Evolutionary conservation across 805 yeast genomes (phyloP).

Genomic region (Candida nonsorbophila): DNA sequence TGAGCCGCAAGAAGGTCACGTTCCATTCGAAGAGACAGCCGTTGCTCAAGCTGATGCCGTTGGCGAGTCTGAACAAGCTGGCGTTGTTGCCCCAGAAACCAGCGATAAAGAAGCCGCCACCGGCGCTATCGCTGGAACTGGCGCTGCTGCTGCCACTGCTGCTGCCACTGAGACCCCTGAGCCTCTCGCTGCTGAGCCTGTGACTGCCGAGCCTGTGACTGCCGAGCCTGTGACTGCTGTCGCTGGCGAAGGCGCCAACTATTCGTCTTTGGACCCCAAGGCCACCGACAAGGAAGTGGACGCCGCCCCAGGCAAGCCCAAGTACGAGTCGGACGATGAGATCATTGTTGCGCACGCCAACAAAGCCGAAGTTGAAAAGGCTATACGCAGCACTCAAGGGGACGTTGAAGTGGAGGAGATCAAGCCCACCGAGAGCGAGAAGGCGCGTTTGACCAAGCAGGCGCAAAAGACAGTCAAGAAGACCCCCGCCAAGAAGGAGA

Average conservation of each 20-base stretch:
- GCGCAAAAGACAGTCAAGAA: constrained; percentile 17
- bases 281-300: constrained; percentile 12
- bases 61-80: constrained; percentile 1
- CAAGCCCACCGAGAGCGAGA: constrained; percentile 36
- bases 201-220: constrained; percentile 3
- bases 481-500: constrained; percentile 20
- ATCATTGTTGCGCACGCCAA: constrained; percentile 37
- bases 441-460: constrained; percentile 28
- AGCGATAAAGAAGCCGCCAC: constrained; percentile 1
- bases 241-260: constrained; percentile 4
- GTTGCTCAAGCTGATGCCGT: constrained; percentile 1
- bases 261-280: constrained; percentile 16
- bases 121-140: constrained; percentile 1
- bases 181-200: constrained; percentile 1
- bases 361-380: constrained; percentile 26
- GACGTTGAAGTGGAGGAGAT: constrained; percentile 37
- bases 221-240: constrained; percentile 1
- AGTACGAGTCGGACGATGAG: constrained; percentile 22
- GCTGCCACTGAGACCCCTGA: constrained; percentile 2
- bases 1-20: constrained; percentile 1
- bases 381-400: constrained; percentile 29
- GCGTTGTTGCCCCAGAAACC: constrained; percentile 2
- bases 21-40: constrained; percentile 1
- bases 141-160: constrained; percentile 1
- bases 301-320: constrained; percentile 12